phyloP scores from a whole-genome alignment of 192 early-diverging fungal genomes.

The Entophlyctis luteolus region DNA sequence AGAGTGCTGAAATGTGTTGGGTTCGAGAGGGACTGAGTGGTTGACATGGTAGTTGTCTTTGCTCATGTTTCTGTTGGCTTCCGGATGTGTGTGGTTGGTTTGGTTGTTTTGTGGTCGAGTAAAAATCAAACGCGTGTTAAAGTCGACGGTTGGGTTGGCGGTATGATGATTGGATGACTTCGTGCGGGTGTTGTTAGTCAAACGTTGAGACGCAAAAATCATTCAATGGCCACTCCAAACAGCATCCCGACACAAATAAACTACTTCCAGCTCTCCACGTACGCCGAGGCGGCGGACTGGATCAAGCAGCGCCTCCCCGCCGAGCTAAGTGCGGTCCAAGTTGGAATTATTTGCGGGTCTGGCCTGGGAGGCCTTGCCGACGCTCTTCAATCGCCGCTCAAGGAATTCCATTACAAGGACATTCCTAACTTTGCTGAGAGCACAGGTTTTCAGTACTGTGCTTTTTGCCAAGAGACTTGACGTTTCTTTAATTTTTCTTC shows the following conservation, averaged over 20 bases:
- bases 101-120: not conserved
- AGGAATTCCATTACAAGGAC: conserved; percentile 68
- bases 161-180: not conserved
- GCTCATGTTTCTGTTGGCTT: not conserved
- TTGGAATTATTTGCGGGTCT: conserved; percentile 81
- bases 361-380: conserved; percentile 79
- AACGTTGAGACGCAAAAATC: not conserved
- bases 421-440: conserved; percentile 83
- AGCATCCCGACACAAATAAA: conserved; percentile 13
- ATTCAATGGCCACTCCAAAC: conserved; percentile 31
- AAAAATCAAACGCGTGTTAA: no score
- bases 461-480: not conserved
- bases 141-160: not conserved
- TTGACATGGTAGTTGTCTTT: not conserved
- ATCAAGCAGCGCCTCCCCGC: conserved; percentile 41
- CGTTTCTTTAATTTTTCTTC: conserved; percentile 6
- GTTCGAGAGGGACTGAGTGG: not conserved
- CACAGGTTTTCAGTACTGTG: conserved; percentile 52
- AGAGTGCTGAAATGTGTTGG: conserved; percentile 48
- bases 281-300: conserved; percentile 45
- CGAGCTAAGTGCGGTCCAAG: conserved; percentile 41
- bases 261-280: conserved; percentile 38
- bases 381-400: conserved; percentile 53
- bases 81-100: not conserved
- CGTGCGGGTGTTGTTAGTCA: not conserved